A percentile compares a stretch with the other conserved stretches of the same genome.
These are phyloP conservation scores for Aquanectria penicillioides DNA, from an alignment of 2,329 filamentous ascomycete species.

Conservation along the genomic window DNA sequence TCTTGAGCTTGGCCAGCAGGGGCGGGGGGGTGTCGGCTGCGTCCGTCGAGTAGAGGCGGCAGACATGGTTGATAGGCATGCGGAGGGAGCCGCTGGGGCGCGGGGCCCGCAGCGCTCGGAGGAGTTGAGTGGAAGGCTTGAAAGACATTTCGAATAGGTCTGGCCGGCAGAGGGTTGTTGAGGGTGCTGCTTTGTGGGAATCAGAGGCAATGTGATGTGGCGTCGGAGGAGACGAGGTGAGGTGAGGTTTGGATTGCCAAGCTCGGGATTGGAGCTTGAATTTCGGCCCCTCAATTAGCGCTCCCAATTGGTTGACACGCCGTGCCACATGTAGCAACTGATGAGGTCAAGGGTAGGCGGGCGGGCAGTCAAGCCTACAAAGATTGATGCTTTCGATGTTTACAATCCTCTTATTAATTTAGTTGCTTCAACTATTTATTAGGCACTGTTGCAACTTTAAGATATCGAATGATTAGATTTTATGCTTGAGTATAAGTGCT, in stretches of 20 bases:
- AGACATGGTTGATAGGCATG: constrained; percentile 26
- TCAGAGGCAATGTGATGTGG: constrained; percentile 1
- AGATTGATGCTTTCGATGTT: no score
- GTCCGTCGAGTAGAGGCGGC: constrained; percentile 46
- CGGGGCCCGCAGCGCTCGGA: constrained; percentile 38
- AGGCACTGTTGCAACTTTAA: no score
- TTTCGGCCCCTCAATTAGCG: constrained; percentile 32
- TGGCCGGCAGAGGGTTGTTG: background rate
- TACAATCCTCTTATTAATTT: no score
- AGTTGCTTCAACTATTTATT: no score
- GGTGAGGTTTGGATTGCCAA: constrained; percentile 20
- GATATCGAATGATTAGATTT: no score
- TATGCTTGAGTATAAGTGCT: no score
- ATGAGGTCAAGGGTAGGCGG: background rate
- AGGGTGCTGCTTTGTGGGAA: background rate
- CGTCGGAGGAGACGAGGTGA: constrained; percentile 6
- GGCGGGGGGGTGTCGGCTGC: constrained; percentile 54
- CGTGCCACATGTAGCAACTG: background rate
- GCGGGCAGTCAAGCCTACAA: no score
- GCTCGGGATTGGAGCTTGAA: constrained; percentile 33
- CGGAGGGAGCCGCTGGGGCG: constrained; percentile 25
- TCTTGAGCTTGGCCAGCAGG: constrained; percentile 63
- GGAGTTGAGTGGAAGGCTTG: constrained; percentile 36
- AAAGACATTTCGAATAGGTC: constrained; percentile 32
- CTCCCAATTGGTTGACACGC: constrained; percentile 37